These are phyloP conservation scores for Harringtonia lauricola DNA, from an alignment of 2,329 filamentous ascomycete species.

Conservation along the genomic window DNA sequence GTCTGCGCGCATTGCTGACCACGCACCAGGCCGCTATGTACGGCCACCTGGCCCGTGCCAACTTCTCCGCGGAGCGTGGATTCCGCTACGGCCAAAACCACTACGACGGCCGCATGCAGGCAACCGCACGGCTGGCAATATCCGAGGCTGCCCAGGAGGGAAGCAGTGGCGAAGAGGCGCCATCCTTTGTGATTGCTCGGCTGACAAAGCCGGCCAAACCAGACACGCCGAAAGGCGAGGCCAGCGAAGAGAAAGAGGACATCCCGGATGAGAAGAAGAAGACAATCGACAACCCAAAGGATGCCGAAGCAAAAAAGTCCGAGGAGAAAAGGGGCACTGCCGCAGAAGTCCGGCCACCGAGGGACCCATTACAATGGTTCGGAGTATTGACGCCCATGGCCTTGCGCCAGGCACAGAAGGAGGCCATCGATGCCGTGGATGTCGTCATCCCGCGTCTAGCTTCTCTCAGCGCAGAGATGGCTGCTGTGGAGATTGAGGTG, in stretches of 20 bases:
- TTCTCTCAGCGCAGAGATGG: slow-evolving; percentile 49
- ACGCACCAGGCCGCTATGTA: slow-evolving; percentile 43
- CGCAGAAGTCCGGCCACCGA: not conserved
- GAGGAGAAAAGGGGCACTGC: too few species aligned
- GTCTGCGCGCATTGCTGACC: slow-evolving; percentile 42
- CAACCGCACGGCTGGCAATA: slow-evolving; percentile 33
- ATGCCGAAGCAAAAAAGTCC: not conserved
- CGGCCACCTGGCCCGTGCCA: slow-evolving; percentile 58
- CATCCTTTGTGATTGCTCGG: not conserved
- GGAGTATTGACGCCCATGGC: slow-evolving; percentile 41
- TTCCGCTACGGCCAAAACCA: slow-evolving; percentile 56
- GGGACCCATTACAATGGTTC: slow-evolving; percentile 49
- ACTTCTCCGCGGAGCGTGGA: slow-evolving; percentile 56
- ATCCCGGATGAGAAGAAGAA: slow-evolving; percentile 1
- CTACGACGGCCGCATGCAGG: slow-evolving; percentile 66
- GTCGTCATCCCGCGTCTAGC: slow-evolving; percentile 45
- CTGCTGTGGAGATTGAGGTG: slow-evolving; percentile 56
- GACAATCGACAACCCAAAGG: not conserved
- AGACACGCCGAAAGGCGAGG: not conserved
- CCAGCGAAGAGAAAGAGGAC: not conserved
- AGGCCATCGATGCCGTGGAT: slow-evolving; percentile 45
- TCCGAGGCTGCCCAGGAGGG: not conserved
- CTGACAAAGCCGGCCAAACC: not conserved
- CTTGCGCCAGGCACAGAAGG: slow-evolving; percentile 46
- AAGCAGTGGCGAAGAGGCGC: not conserved